A percentile compares a stretch with the other conserved stretches of the same genome.
Conservation (phyloP, 225 moss, liverwort and hornwort species). For the Straminergon stramineum region DNA sequence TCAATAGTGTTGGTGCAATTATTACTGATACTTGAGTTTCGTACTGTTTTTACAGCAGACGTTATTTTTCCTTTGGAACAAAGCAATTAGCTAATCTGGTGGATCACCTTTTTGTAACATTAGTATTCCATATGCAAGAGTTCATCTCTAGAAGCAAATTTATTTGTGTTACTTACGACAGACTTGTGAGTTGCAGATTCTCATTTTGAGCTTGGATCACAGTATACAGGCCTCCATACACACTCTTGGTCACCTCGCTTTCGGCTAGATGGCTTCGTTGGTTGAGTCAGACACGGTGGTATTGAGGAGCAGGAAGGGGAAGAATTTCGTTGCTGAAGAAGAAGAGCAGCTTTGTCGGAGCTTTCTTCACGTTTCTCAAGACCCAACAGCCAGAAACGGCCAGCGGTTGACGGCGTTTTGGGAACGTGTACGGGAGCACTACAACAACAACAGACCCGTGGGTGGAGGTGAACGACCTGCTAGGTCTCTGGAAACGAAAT, state of each 20-base stretch:
- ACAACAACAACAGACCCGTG: constrained; percentile 26
- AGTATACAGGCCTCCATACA: neutral
- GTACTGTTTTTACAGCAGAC: neutral
- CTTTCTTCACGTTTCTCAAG: constrained; percentile 40
- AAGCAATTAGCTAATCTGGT: neutral
- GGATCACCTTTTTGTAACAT: neutral
- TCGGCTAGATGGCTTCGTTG: constrained; percentile 24
- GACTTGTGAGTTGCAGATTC: constrained; percentile 15
- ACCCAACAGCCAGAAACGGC: constrained; percentile 28
- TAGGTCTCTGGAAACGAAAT: constrained; percentile 29
- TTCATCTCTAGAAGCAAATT: neutral
- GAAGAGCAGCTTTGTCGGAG: constrained; percentile 36
- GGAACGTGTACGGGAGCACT: constrained; percentile 40
- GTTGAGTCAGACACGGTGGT: constrained; percentile 24
- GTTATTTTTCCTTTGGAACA: neutral
- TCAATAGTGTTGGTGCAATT: neutral
- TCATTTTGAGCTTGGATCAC: neutral
- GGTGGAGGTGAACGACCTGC: constrained; percentile 32
- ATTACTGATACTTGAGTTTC: neutral
- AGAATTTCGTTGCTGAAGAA: constrained; percentile 46
- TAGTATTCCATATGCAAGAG: neutral
- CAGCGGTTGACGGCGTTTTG: constrained; percentile 30
- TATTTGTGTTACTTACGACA: neutral
- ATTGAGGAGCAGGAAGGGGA: constrained; percentile 39
- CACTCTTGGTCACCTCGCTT: neutral